Base-by-base conservation (phyloP, 352 stramenopile species). In the Thalassiosira mediterranea region DNA sequence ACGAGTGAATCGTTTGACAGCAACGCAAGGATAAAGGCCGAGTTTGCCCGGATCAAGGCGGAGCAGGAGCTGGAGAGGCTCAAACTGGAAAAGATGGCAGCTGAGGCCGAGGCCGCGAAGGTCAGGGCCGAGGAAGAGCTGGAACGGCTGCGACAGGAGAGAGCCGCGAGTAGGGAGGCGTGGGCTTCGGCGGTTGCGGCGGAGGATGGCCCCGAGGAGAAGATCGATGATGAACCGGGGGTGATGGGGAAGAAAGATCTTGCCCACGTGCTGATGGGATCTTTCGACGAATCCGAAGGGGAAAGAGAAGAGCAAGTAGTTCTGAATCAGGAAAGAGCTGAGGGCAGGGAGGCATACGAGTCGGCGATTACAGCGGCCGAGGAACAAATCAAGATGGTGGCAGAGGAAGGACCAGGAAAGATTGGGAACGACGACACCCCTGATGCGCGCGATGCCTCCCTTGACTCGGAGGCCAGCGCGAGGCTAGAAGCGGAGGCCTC, bases 1-100 rank as follows among this genome's bases (percentile, higher is more conserved):
- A 47, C 34, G 13, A 13, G 7, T 7, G 7, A 7, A 7, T 13
- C 34, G 7, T 13, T 42, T 42, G 34, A 42, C 34, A 42, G 34
- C 34, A 42, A 13, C 34, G 34, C 34, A 13, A 57, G 4, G 28
- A 15, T 57, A 57, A 52, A 76, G 59, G 68, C 69, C n/a, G 62
- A 82, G 73, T 47, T 47, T 32, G 47, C 72, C 4, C 51, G 72
- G 29, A 8, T 59, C 2, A 65, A 68, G 26, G 69, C 69, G 13
- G 69, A 79, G 31, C 54, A 68, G 54, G 70, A 79, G 54, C 23
- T 79, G 7, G 53, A 73, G 60, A 62, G 49, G 44, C 59, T 48
- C 44, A 73, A 23, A 32, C 13, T 47, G n/a, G 28, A 59, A 29
- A 52, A 69, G 44, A 58, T 23, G 15, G 59, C 44, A 46, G 42